Percentiles rank a stretch among this genome's conserved stretches.
phyloP scores from a whole-genome alignment of 129 eudicot genomes.

The Saposhnikovia divaricata region DNA sequence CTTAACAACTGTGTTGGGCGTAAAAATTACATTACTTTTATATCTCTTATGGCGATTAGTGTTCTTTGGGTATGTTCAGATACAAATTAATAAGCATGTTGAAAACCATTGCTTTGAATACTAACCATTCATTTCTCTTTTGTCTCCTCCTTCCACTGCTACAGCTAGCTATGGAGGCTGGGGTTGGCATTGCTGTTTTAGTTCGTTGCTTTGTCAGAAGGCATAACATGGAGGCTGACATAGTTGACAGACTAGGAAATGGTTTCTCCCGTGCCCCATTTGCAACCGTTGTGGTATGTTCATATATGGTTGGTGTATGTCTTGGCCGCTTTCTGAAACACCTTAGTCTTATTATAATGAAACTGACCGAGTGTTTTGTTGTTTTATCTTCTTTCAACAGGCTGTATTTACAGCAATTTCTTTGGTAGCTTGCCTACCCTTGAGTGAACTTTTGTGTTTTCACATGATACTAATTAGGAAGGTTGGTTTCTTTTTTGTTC shows the following conservation, averaged over 20 bases:
- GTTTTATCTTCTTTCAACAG: slow-evolving; percentile 23
- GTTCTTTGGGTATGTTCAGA: slow-evolving; percentile 75
- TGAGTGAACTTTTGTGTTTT: slow-evolving; percentile 92
- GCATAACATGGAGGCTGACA: slow-evolving; percentile 56
- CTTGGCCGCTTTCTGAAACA: not conserved
- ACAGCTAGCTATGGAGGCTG: slow-evolving; percentile 78
- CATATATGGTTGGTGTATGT: not conserved
- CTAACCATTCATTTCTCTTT: slow-evolving; percentile 8
- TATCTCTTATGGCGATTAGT: slow-evolving; percentile 77
- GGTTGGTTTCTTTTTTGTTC: slow-evolving; percentile 31
- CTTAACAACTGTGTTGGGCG: slow-evolving; percentile 94
- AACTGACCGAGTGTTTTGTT: not conserved
- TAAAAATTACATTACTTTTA: slow-evolving; percentile 72
- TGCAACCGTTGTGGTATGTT: slow-evolving; percentile 84
- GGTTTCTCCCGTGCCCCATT: slow-evolving; percentile 89
- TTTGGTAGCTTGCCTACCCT: slow-evolving; percentile 74
- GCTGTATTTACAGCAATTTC: slow-evolving; percentile 82
- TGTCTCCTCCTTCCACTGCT: slow-evolving; percentile 11
- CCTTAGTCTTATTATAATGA: not conserved
- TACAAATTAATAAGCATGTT: not conserved
- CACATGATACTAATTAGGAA: slow-evolving; percentile 86
- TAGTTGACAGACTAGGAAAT: slow-evolving; percentile 81
- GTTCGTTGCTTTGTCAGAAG: slow-evolving; percentile 82
- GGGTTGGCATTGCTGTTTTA: slow-evolving; percentile 85
- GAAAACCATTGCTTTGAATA: not conserved